Conservation (phyloP, 2,329 filamentous ascomycete species). For the Diplodia mutila region DNA sequence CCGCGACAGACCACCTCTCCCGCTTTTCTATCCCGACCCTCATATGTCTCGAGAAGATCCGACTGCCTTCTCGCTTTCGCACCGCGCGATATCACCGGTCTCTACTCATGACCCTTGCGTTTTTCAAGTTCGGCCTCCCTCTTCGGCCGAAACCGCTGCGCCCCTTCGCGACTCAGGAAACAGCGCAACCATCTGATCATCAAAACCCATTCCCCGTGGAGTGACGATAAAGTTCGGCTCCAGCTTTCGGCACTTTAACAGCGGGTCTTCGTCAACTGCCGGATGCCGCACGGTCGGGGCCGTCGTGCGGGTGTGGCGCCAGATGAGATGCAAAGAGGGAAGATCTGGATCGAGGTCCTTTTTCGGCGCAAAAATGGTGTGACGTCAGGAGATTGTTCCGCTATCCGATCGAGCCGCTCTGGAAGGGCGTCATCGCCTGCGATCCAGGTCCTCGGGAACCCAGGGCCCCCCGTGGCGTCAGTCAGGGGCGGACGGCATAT, state of each 20-base stretch:
- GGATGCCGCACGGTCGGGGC: not conserved
- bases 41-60: not conserved
- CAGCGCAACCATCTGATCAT: not conserved
- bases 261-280: not conserved
- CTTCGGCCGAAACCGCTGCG: not conserved
- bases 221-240: constrained; percentile 18
- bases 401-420: not conserved
- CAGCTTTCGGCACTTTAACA: constrained; percentile 13
- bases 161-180: not conserved
- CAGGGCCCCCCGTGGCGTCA: not conserved
- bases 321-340: not conserved
- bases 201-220: not conserved
- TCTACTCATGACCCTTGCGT: not conserved
- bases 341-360: not conserved
- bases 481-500: not conserved
- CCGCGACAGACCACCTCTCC: not conserved
- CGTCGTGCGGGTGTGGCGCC: not conserved
- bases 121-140: not conserved
- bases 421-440: not conserved
- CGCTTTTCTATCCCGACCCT: not conserved
- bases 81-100: not conserved
- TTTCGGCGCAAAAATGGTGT: not conserved
- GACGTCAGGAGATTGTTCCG: not conserved
- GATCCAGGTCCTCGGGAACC: not conserved
- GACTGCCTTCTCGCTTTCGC: not conserved